phyloP scores from a whole-genome alignment of 2,329 filamentous ascomycete genomes.

The Aureobasidium sp. region DNA sequence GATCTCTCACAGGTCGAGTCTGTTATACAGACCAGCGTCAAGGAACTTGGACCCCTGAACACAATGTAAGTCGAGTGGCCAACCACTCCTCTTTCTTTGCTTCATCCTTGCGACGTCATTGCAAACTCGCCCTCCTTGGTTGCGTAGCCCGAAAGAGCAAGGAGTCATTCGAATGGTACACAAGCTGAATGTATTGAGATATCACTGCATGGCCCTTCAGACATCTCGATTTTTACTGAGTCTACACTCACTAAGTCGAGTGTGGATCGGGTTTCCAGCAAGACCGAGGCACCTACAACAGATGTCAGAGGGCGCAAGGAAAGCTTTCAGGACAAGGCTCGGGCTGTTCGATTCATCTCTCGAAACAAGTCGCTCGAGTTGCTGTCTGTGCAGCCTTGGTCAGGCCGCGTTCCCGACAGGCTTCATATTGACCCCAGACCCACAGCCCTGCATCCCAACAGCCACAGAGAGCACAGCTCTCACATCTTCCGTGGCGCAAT shows the following conservation, averaged over 20 bases:
- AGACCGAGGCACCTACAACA: background rate
- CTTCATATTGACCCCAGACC: background rate
- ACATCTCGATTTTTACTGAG: no score
- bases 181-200: background rate
- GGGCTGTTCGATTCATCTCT: background rate
- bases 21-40: conserved; percentile 45
- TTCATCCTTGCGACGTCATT: background rate
- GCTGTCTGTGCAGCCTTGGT: no score
- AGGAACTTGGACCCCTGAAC: conserved; percentile 44
- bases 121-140: background rate
- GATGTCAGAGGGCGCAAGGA: background rate
- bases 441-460: background rate
- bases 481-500: conserved; percentile 13
- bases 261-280: background rate
- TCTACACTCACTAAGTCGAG: background rate
- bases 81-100: background rate
- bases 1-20: conserved; percentile 43
- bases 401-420: background rate
- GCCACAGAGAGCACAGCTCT: background rate
- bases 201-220: background rate
- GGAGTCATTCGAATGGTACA: background rate
- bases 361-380: background rate
- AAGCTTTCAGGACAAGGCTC: background rate
- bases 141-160: background rate
- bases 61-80: conserved; percentile 31